Evolutionary conservation across 1,139 yeast species (phyloP).

Genomic region (Candida glucosophila): DNA sequence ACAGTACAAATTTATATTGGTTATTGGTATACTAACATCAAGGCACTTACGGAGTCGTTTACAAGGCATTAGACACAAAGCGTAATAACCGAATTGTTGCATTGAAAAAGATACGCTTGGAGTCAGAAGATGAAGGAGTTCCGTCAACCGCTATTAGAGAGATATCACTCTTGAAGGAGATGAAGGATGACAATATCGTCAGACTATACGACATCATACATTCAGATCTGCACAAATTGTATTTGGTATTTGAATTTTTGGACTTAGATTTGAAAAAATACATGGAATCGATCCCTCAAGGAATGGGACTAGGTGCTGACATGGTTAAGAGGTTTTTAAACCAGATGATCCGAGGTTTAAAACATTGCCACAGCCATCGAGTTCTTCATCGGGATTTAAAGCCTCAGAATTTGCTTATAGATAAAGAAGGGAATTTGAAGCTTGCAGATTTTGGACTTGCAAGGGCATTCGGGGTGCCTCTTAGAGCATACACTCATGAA

Average conservation of each 20-base stretch:
- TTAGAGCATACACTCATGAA: slow-evolving; percentile 94
- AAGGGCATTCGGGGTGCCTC: slow-evolving; percentile 93
- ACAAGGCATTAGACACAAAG: slow-evolving; percentile 84
- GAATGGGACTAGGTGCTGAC: slow-evolving; percentile 80
- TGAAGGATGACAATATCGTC: slow-evolving; percentile 88
- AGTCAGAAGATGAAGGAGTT: slow-evolving; percentile 97
- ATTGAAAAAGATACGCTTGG: slow-evolving; percentile 85
- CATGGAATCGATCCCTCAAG: slow-evolving; percentile 93
- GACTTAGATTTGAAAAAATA: slow-evolving; percentile 93
- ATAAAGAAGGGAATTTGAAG: slow-evolving; percentile 91
- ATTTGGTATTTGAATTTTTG: slow-evolving; percentile 86
- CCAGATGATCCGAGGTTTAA: slow-evolving; percentile 86
- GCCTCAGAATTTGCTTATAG: slow-evolving; percentile 90
- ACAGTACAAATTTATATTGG: no score
- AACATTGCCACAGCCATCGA: slow-evolving; percentile 92
- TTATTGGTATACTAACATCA: slow-evolving; percentile 7
- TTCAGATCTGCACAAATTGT: slow-evolving; percentile 90
- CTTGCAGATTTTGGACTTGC: slow-evolving; percentile 97
- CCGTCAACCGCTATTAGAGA: slow-evolving; percentile 98
- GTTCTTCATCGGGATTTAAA: slow-evolving; percentile 93
- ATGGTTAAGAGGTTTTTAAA: slow-evolving; percentile 91
- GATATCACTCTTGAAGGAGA: slow-evolving; percentile 85
- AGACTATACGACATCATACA: slow-evolving; percentile 90
- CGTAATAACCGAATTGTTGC: slow-evolving; percentile 93
- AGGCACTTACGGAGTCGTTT: slow-evolving; percentile 95